A percentile compares a stretch with the other conserved stretches of the same genome.
These are phyloP conservation scores for Colletotrichum gloeosporioides DNA, from an alignment of 2,329 filamentous ascomycete genomes.

Conservation along the genomic window DNA sequence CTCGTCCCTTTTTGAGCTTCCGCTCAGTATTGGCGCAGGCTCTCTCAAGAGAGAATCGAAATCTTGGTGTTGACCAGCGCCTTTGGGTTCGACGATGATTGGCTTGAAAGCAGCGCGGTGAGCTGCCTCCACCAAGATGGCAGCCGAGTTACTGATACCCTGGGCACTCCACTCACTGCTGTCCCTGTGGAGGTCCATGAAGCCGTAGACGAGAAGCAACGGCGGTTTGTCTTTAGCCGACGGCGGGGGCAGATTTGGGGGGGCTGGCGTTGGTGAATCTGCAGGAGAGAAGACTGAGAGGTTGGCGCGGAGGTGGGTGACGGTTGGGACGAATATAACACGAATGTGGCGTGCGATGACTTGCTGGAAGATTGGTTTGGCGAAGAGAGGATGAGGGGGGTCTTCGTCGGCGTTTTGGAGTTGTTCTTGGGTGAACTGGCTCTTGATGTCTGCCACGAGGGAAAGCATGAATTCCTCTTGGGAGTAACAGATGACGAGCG, in stretches of 20 bases:
- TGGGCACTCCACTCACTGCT: slow-evolving; percentile 80
- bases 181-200: slow-evolving; percentile 68
- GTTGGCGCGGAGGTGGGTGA: slow-evolving; percentile 79
- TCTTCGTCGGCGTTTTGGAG: neutral
- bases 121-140: slow-evolving; percentile 67
- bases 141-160: slow-evolving; percentile 68
- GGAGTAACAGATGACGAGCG: slow-evolving; percentile 73
- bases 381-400: slow-evolving; percentile 46
- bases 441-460: slow-evolving; percentile 51
- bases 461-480: slow-evolving; percentile 68
- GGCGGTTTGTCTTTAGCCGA: slow-evolving; percentile 31
- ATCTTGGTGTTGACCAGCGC: slow-evolving; percentile 29
- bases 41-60: slow-evolving; percentile 51
- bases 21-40: slow-evolving; percentile 67
- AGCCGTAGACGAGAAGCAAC: slow-evolving; percentile 67
- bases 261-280: slow-evolving; percentile 41
- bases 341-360: slow-evolving; percentile 72
- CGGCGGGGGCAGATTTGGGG: slow-evolving; percentile 32
- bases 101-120: slow-evolving; percentile 46
- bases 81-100: slow-evolving; percentile 52
- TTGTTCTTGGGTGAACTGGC: neutral
- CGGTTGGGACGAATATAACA: slow-evolving; percentile 75
- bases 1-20: slow-evolving; percentile 56
- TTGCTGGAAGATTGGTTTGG: slow-evolving; percentile 72
- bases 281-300: slow-evolving; percentile 61